Conservation (phyloP, 257 asterid genomes). For the Solanum sparsipilum region DNA sequence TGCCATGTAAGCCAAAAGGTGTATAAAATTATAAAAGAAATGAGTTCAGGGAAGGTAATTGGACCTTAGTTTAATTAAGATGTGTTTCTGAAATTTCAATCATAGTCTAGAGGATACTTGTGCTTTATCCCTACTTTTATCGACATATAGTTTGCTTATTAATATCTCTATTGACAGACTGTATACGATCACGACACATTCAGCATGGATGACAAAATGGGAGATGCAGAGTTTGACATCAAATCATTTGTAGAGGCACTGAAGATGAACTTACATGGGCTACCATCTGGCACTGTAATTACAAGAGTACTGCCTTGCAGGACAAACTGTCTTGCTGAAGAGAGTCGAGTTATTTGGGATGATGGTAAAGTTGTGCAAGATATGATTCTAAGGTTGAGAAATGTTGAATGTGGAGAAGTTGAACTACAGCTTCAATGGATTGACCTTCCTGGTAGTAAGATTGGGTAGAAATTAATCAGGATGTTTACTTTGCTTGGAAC, state of each 20-base stretch:
- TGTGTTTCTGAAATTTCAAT: rapidly evolving
- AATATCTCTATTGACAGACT: constrained; percentile 13
- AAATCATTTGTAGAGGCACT: constrained; percentile 24
- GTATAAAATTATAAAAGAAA: no score
- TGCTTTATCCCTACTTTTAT: no score
- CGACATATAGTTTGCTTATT: background rate
- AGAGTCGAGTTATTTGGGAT: constrained; percentile 22
- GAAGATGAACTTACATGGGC: constrained; percentile 20
- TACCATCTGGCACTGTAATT: constrained; percentile 31
- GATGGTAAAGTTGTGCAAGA: constrained; percentile 28
- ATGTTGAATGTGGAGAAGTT: constrained; percentile 40
- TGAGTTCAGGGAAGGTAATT: no score
- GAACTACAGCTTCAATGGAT: constrained; percentile 43
- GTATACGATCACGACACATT: constrained; percentile 44
- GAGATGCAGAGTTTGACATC: constrained; percentile 39
- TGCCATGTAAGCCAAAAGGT: no score
- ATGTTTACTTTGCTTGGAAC: background rate
- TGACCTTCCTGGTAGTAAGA: constrained; percentile 30
- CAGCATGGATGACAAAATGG: constrained; percentile 44
- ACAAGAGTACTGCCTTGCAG: constrained; percentile 20
- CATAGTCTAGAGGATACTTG: no score
- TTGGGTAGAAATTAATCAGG: constrained; percentile 4
- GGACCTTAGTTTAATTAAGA: no score
- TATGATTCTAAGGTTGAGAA: constrained; percentile 31
- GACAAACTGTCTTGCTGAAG: constrained; percentile 32